A percentile compares a stretch with the other conserved stretches of the same genome.
phyloP scores from a whole-genome alignment of 2,329 filamentous ascomycete genomes.

The Pyrenophora graminea region DNA sequence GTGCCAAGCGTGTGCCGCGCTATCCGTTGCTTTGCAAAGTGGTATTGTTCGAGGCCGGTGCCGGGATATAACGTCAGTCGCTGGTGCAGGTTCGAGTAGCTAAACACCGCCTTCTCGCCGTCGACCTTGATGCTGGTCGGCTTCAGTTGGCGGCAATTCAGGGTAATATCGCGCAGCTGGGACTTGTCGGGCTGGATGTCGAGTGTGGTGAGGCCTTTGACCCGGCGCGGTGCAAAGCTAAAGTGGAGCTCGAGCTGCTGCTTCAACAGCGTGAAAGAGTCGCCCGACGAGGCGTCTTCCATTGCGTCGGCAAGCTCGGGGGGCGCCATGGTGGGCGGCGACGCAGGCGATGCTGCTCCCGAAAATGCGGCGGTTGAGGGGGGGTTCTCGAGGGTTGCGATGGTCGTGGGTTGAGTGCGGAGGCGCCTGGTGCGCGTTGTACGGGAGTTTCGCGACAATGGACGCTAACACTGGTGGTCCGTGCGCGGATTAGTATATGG shows the following conservation, averaged over 20 bases:
- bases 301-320: conserved; percentile 35
- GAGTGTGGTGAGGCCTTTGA: conserved; percentile 81
- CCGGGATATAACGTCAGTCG: conserved; percentile 64
- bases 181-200: conserved; percentile 69
- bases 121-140: conserved; percentile 57
- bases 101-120: conserved; percentile 44
- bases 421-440: conserved; percentile 9
- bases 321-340: conserved; percentile 36
- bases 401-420: conserved; percentile 3
- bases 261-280: conserved; percentile 66
- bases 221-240: conserved; percentile 74
- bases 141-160: conserved; percentile 67
- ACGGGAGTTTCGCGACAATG: conserved; percentile 15
- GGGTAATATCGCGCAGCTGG: conserved; percentile 58
- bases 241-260: conserved; percentile 90
- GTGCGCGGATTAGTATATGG: conserved; percentile 2
- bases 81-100: conserved; percentile 68
- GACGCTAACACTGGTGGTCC: conserved; percentile 7
- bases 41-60: conserved; percentile 73
- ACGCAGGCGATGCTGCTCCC: conserved; percentile 36
- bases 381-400: conserved; percentile 5
- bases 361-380: conserved; percentile 4
- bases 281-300: conserved; percentile 39
- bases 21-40: conserved; percentile 72
- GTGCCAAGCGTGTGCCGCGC: conserved; percentile 60